Evolutionary conservation across 768 basidiomycete species (phyloP), one percentile per base, ranked within the genome.

Genomic region (Mrakia gelida): DNA sequence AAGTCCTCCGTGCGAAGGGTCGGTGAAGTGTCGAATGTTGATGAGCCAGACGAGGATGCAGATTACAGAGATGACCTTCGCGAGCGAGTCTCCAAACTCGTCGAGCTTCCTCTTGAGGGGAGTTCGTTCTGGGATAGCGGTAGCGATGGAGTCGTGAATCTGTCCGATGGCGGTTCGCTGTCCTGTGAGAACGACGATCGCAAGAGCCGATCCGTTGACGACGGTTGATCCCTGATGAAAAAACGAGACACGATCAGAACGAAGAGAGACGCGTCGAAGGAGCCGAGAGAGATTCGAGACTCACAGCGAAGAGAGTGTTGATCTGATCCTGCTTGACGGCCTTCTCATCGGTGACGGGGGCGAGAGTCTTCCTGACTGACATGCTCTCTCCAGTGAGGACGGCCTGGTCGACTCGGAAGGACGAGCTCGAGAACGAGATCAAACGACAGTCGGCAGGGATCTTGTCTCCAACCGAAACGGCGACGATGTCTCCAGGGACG

Each of bases 261-360:
- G 8, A 63, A 30, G 16, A 23, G 28, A 41, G 32, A 75, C 61
- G 54, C 62, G 79, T 32, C 30, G 34, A n/a, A 18, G 2, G 11
- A 23, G 32, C 38, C 34, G 2, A 5, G 30, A n/a, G 30, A 41
- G 45, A 43, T 43, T n/a, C 54, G 28, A 16, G 62, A 84, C 90
- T 81, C 81, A 94, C 94, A 13, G 93, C 91, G 85, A 98, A 98
- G 16, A 98, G 86, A 85, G 97, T 97, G 85, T 98, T 98, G 77
- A 88, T 90, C 95, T 96, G 96, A 82, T 99, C 96, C 85, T 98
- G 96, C 85, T 96, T 97, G 78, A 98, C 96, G 10, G 95, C 96
- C 80, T 87, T 88, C 52, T 81, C 70, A 82, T 98, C 96, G 15
- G 86, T 80, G 67, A 99, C 91, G 43, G 87, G 85, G 13, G 89